A percentile compares a stretch with the other conserved stretches of the same genome.
phyloP scores from a whole-genome alignment of 2,329 filamentous ascomycete genomes.

The Thelonectria blattea region DNA sequence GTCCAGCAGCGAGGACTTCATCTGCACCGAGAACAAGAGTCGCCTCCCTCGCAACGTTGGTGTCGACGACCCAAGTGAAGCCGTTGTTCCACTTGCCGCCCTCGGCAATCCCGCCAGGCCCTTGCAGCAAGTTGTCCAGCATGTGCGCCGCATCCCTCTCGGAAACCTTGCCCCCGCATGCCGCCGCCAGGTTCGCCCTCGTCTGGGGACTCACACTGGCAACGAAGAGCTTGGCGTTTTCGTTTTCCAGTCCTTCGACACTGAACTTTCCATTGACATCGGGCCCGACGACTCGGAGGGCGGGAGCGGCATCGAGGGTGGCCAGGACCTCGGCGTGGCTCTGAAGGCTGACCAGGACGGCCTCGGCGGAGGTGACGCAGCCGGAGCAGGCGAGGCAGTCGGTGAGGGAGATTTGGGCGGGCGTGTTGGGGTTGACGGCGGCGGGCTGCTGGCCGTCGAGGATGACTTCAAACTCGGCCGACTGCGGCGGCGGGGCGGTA shows the following conservation, averaged over 20 bases:
- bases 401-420: conserved; percentile 92
- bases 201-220: conserved; percentile 93
- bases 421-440: conserved; percentile 62
- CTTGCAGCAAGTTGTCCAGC: conserved; percentile 78
- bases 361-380: conserved; percentile 96
- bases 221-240: conserved; percentile 79
- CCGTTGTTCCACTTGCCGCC: conserved; percentile 76
- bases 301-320: conserved; percentile 73
- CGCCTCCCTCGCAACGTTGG: conserved; percentile 80
- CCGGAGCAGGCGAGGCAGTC: conserved; percentile 98
- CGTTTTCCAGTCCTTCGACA: conserved; percentile 61
- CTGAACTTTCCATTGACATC: conserved; percentile 42
- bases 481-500: conserved; percentile 48
- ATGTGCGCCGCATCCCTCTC: conserved; percentile 79
- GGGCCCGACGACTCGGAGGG: conserved; percentile 48
- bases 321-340: conserved; percentile 90
- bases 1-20: conserved; percentile 61
- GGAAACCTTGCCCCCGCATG: conserved; percentile 73
- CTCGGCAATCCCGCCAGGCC: conserved; percentile 69
- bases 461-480: conserved; percentile 80
- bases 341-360: conserved; percentile 93
- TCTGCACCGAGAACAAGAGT: conserved; percentile 81
- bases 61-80: conserved; percentile 92
- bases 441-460: conserved; percentile 78
- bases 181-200: conserved; percentile 85